phyloP scores from a whole-genome alignment of 2,329 filamentous ascomycete genomes.

The Fusarium oligoseptatum region DNA sequence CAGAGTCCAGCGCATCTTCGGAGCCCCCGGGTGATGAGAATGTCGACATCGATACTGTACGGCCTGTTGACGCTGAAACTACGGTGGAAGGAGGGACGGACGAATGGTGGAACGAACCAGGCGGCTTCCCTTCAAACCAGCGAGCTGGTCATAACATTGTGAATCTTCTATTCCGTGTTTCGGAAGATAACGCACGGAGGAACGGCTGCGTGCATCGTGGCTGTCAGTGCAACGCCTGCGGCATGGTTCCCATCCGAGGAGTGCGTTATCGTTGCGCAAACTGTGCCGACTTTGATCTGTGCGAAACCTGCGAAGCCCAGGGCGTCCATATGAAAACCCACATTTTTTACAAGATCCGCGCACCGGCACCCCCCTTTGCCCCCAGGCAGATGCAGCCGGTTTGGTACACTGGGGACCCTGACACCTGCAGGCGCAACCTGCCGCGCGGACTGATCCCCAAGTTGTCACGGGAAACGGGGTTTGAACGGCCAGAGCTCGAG shows the following conservation, averaged over 20 bases:
- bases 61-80: constrained; percentile 54
- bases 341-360: constrained; percentile 94
- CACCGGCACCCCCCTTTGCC: constrained; percentile 88
- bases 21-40: constrained; percentile 62
- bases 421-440: constrained; percentile 76
- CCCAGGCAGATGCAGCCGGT: constrained; percentile 84
- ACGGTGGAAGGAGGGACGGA: constrained; percentile 59
- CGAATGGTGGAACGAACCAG: constrained; percentile 66
- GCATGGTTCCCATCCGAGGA: constrained; percentile 88
- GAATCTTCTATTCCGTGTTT: constrained; percentile 89
- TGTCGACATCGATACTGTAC: constrained; percentile 48
- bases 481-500: constrained; percentile 89
- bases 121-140: constrained; percentile 56
- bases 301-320: constrained; percentile 89
- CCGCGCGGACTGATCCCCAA: constrained; percentile 75
- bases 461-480: constrained; percentile 78
- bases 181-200: constrained; percentile 88
- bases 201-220: constrained; percentile 94
- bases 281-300: constrained; percentile 95
- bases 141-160: constrained; percentile 83
- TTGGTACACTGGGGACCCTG: constrained; percentile 90
- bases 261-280: constrained; percentile 96
- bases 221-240: constrained; percentile 91
- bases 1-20: constrained; percentile 58
- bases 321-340: constrained; percentile 88